Evolutionary conservation across 2,329 filamentous ascomycete species (phyloP), one percentile per base, ranked within the genome.

Genomic region (Cladosporium sp.): DNA sequence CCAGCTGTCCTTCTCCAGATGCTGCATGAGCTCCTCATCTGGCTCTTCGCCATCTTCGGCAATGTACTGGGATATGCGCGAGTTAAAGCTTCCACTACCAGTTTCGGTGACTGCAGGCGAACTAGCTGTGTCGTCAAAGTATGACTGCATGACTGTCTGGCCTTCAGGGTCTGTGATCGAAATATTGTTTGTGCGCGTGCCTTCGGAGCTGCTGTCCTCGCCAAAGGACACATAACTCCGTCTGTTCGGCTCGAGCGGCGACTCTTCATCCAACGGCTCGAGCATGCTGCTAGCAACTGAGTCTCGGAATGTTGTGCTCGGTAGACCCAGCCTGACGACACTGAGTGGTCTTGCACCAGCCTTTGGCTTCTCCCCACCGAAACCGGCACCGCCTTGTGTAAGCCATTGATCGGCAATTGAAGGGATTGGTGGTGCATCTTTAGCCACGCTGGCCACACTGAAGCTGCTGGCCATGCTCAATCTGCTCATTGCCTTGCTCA

Each of bases 331-430:
- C 62, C 83, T 82, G 67, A 86, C 84, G 13, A 89, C 84, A 18
- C 87, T 89, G 2, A 89, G 76, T 1, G 87, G 87, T 28, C 87
- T 82, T 21, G 86, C 77, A 30, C 82, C 80, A 43, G 83, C 79
- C 36, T 79, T 77, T 58, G 78, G 74, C 43, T 71, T 74, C 25
- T 67, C 71, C 46, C 76, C 71, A 70, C 86, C 85, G 49, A 82
- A 83, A 23, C 60, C 60, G 16, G 48, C 34, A 23, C 34, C 28
- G 11, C 60, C 60, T 49, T 86, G 84, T 65, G 85, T 90, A 46
- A 97, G 84, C 94, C 94, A 99, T 58, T 88, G 91, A 79, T 98
- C 94, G 56, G 93, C 93, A 72, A 99, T 98, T 51, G 91, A 96
- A 1, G 95, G 95, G 68, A 99, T 92, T 0, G 95, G 94, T 13